Evolutionary conservation across 208 protist genomes (phyloP).

Genomic region (Leishmania tarentolae): DNA sequence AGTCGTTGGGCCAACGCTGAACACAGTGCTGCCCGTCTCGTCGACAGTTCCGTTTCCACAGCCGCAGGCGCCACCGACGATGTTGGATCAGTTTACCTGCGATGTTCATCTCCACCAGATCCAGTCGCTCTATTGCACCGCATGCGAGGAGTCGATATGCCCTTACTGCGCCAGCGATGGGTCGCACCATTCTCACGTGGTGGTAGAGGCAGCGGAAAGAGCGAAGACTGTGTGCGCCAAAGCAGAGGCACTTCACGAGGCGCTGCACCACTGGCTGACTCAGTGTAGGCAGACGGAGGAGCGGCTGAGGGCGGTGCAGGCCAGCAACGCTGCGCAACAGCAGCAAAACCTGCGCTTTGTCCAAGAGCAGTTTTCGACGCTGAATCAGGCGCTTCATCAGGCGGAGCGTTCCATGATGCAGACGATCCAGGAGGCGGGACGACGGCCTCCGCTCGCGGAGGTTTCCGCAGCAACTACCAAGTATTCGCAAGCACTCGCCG

Average conservation of each 20-base stretch:
- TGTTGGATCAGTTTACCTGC: conserved; percentile 43
- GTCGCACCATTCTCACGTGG: conserved; percentile 53
- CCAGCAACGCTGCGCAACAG: conserved; percentile 19
- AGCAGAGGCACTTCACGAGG: conserved; percentile 47
- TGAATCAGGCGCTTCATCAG: conserved; percentile 38
- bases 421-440: conserved; percentile 18
- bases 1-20: not conserved
- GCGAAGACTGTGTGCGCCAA: conserved; percentile 29
- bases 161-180: conserved; percentile 75
- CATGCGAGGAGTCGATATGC: conserved; percentile 59
- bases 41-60: not conserved
- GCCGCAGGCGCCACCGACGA: conserved; percentile 9
- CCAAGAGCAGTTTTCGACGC: conserved; percentile 32
- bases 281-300: conserved; percentile 40
- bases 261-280: conserved; percentile 46
- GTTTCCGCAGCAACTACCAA: conserved; percentile 35
- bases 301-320: conserved; percentile 45
- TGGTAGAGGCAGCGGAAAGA: conserved; percentile 36
- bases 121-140: conserved; percentile 55
- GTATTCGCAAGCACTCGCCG: conserved; percentile 41
- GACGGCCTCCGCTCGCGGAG: conserved; percentile 41
- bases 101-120: conserved; percentile 40
- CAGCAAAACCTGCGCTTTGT: conserved; percentile 27
- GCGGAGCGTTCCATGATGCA: conserved; percentile 32
- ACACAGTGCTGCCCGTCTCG: not conserved